Evolutionary conservation across 441 rosid genomes (phyloP).

Genomic region (Euphorbia corollata): DNA sequence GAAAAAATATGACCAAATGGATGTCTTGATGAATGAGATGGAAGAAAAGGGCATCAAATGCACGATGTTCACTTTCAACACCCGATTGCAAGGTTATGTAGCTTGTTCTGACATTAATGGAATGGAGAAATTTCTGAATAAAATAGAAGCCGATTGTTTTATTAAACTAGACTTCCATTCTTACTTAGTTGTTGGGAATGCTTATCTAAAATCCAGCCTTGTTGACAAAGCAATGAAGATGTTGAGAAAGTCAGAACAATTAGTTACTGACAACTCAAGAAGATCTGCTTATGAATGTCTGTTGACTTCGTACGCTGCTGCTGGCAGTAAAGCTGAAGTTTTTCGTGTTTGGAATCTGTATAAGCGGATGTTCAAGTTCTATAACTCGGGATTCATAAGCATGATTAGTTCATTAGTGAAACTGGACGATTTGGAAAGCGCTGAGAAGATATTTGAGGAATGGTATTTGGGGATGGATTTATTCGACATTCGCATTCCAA

Average conservation of each 20-base stretch:
- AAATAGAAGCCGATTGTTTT: conserved; percentile 29
- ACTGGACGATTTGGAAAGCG: conserved; percentile 23
- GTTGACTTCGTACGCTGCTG: conserved; percentile 29
- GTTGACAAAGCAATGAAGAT: conserved; percentile 25
- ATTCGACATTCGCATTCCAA: conserved; percentile 31
- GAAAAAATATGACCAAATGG: conserved; percentile 32
- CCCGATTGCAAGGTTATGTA: conserved; percentile 35
- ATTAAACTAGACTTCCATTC: conserved; percentile 28
- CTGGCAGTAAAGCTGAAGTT: conserved; percentile 35
- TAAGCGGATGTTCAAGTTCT: conserved; percentile 14
- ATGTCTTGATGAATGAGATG: conserved; percentile 37
- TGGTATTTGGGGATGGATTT: conserved; percentile 5
- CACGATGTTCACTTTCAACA: conserved; percentile 26
- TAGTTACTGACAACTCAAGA: conserved; percentile 7
- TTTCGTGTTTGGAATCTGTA: conserved; percentile 35
- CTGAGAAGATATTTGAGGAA: background rate
- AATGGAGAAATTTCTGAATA: conserved; percentile 33
- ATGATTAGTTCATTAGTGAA: conserved; percentile 31
- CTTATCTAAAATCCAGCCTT: conserved; percentile 32
- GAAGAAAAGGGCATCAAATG: conserved; percentile 26
- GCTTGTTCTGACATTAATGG: conserved; percentile 25
- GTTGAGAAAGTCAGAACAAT: conserved; percentile 30
- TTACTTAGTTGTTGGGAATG: conserved; percentile 28
- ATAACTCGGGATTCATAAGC: conserved; percentile 22
- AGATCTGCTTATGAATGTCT: conserved; percentile 25